phyloP scores from a whole-genome alignment of 208 protist genomes.

The Crithidia bombi region DNA sequence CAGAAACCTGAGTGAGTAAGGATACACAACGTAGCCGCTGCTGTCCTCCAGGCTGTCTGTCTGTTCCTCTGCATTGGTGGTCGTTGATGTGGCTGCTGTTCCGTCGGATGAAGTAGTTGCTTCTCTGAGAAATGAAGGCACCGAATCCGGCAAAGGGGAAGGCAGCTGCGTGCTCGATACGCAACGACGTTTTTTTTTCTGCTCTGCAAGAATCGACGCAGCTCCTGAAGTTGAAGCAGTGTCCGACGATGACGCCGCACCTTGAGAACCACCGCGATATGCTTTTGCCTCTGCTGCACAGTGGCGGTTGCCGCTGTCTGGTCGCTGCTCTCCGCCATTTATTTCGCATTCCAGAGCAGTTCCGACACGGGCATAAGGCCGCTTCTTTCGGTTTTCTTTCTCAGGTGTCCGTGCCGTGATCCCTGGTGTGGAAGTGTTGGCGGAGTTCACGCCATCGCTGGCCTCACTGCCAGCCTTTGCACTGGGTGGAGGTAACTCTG shows the following conservation, averaged over 20 bases:
- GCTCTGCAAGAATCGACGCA: too few relatives aligned
- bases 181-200: neutral
- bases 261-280: too few relatives aligned
- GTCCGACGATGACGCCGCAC: too few relatives aligned
- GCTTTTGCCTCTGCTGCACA: too few relatives aligned
- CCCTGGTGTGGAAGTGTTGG: slow-evolving; percentile 7
- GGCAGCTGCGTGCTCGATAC: slow-evolving; percentile 29
- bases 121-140: neutral
- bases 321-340: neutral
- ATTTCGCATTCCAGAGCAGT: neutral
- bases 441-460: neutral
- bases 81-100: neutral
- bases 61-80: neutral
- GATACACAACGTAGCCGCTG: slow-evolving; percentile 33
- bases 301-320: neutral
- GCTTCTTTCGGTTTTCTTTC: neutral
- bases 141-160: neutral
- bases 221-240: neutral
- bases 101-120: neutral
- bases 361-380: neutral
- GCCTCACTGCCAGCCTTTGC: neutral
- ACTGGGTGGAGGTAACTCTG: neutral
- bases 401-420: slow-evolving; percentile 14
- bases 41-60: neutral
- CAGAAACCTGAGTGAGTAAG: slow-evolving; percentile 32